Evolutionary conservation across 352 stramenopile genomes (phyloP), one percentile per base, ranked within the genome.

Genomic region (Albugo candida): DNA sequence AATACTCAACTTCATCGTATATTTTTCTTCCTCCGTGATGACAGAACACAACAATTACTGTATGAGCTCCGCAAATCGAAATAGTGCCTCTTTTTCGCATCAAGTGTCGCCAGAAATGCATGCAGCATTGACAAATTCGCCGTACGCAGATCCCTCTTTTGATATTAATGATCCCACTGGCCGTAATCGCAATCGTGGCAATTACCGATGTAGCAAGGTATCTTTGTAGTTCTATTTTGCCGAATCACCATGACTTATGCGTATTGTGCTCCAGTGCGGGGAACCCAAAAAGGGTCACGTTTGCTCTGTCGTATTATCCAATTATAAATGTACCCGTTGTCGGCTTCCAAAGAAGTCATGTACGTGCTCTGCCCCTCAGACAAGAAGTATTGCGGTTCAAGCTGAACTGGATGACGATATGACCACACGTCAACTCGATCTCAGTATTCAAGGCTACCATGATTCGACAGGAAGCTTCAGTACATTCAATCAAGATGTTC

Each of bases 261-360:
- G 27, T 35, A 17, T 46, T 13, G 11, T 49, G 49, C 11, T 13
- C 5, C 13, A 84, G 69, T 89, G 77, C 56, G 77, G 77, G 20
- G 77, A 87, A 49, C 77, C 77, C 2, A 89, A 89, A 63, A 89
- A 86, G 51, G 77, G 77, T 10, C 77, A 89, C 45, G 77, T 89
- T 45, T 89, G 77, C 58, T 74, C 77, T 5, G 61, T 86, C 17
- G 72, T 86, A 43, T 74, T 74, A 13, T 68, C 73, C 2, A 86
- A 86, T 50, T 89, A 78, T 52, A 89, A 89, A 51, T 89, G 76
- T 49, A 64, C 56, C 36, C 69, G 76, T 34, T 89, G 77, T 20
- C 74, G 77, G 5, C 52, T 83, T 12, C 58, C 70, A 11, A 89
- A 86, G 55, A 84, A 83, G 38, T 67, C 71, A 0, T 89, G 77